Conservation (phyloP, 1,284 basidiomycete genomes). For the Pseudomicrostroma phylloplanum region DNA sequence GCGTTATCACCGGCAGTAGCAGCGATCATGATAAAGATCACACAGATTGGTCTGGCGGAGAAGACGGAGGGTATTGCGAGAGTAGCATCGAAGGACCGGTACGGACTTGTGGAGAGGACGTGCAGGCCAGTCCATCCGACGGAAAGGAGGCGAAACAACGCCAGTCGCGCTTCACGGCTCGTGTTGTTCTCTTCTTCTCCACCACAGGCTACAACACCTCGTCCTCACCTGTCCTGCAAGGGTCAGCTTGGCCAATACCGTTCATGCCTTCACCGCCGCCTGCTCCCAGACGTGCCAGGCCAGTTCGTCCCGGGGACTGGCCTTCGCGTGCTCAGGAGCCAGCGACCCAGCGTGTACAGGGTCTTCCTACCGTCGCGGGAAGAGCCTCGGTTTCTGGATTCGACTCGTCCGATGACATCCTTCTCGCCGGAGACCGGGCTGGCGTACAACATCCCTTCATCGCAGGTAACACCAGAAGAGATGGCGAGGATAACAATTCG, state of each 20-base stretch:
- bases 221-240: background rate
- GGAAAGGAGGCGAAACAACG: no score
- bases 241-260: background rate
- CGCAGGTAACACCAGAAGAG: background rate
- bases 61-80: no score
- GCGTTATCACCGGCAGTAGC: no score
- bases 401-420: background rate
- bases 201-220: background rate
- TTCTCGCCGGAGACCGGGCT: background rate
- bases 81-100: no score
- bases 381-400: background rate
- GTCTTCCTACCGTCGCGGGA: no score
- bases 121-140: no score
- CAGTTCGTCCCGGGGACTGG: background rate
- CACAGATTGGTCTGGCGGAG: no score
- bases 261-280: constrained; percentile 1
- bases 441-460: background rate
- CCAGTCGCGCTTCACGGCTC: no score
- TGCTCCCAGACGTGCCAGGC: background rate
- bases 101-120: no score
- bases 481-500: background rate
- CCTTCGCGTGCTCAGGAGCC: background rate
- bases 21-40: no score
- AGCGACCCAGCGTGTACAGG: background rate
- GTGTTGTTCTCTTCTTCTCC: background rate